Evolutionary conservation across 768 basidiomycete genomes (phyloP), one percentile per base, ranked within the genome.

Genomic region (Roridomyces roridus): DNA sequence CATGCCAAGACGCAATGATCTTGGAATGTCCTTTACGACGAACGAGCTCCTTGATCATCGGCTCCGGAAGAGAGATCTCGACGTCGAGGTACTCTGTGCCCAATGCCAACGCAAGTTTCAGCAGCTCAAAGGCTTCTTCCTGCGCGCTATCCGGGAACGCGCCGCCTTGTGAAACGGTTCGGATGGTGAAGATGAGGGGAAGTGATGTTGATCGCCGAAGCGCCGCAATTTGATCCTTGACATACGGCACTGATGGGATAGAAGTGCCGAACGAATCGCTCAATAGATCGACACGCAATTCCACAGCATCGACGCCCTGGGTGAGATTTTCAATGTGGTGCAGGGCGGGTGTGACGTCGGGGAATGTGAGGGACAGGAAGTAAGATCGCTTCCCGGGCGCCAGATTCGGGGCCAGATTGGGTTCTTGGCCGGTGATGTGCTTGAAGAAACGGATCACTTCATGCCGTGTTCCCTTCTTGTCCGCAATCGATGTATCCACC

Each of bases 71-170:
- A 0, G 87, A 82, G 51, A 92, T 85, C 72, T 99, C 96, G 45
- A 97, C 82, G 64, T 98, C 97, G 61, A 98, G 72, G 70, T 95
- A 99, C 72, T 98, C 97, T 55, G 93, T 88, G 7, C 90, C 96
- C 34, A 92, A 74, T 46, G 89, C 87, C 28, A 96, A 70, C 4
- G 88, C 96, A 50, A 96, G 83, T 40, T 85, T 76, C 66, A 96
- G 79, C 8, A 98, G 82, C 31, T 87, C 84, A 50, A 89, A 83
- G 10, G 87, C 89, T 56, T 89, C 88, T 47, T 86, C 82, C 51
- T 84, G 75, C 0, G 86, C 86, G 31, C 80, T 77, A 70, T 96
- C 89, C 0, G 96, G 94, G 82, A 94, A 95, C 17, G 89, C 82
- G 6, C 97, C 96, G 20, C 96, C 97, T 70, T 99, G 96, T 0